These are phyloP conservation scores for Pythium dissotocum DNA, from an alignment of 352 stramenopile species.

Conservation along the genomic window DNA sequence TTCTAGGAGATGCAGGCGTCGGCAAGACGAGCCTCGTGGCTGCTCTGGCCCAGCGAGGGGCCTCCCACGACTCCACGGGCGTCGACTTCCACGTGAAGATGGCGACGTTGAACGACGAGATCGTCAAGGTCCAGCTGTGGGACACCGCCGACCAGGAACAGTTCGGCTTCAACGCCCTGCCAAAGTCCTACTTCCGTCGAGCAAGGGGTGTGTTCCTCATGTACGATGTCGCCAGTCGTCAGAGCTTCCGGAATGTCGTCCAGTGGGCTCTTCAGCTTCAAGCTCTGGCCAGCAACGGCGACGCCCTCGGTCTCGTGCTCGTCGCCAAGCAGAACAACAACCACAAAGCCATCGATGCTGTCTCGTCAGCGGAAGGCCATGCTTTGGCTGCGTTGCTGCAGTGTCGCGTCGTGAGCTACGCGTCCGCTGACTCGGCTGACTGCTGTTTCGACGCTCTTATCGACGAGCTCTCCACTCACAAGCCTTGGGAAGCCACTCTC, in stretches of 20 bases:
- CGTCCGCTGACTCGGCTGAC: neutral
- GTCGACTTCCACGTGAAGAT: constrained; percentile 43
- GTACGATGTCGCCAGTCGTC: constrained; percentile 41
- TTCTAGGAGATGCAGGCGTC: constrained; percentile 41
- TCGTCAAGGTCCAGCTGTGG: constrained; percentile 57
- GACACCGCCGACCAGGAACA: constrained; percentile 53
- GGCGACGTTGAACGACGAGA: constrained; percentile 29
- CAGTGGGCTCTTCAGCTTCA: constrained; percentile 38
- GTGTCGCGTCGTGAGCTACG: constrained; percentile 7
- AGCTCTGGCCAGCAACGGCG: constrained; percentile 13
- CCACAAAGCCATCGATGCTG: neutral
- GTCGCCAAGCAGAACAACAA: constrained; percentile 27
- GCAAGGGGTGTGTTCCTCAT: constrained; percentile 45
- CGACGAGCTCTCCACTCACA: neutral
- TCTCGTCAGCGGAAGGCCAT: neutral
- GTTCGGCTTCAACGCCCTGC: constrained; percentile 35
- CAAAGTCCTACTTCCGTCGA: constrained; percentile 45
- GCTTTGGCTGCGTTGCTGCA: constrained; percentile 12
- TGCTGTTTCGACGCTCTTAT: neutral
- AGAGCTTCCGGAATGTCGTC: constrained; percentile 36
- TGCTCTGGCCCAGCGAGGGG: constrained; percentile 18
- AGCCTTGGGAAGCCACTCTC: constrained; percentile 4
- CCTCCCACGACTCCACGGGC: neutral
- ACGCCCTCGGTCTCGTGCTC: constrained; percentile 35
- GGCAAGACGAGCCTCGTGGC: constrained; percentile 49